Conservation (phyloP, 2,329 filamentous ascomycete genomes). For the Pezicula radicicola region DNA sequence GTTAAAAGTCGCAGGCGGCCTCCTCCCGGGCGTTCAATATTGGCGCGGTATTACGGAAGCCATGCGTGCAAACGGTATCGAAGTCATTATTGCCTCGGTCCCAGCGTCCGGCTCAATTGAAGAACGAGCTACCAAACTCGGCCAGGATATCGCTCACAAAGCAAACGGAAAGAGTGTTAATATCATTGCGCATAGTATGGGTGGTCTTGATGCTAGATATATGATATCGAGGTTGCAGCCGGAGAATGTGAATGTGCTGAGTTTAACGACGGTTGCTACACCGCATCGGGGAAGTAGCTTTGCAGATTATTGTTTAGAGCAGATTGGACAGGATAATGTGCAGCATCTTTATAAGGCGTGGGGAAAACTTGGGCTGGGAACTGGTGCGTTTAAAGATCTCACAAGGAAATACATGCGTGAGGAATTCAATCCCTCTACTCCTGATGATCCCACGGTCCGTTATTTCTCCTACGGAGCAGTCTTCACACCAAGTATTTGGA, state of each 20-base stretch:
- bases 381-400: slow-evolving; percentile 58
- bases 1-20: slow-evolving; percentile 44
- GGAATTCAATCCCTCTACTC: slow-evolving; percentile 56
- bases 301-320: slow-evolving; percentile 50
- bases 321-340: slow-evolving; percentile 43
- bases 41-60: slow-evolving; percentile 63
- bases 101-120: slow-evolving; percentile 60
- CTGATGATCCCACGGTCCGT: slow-evolving; percentile 47
- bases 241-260: slow-evolving; percentile 38
- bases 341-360: slow-evolving; percentile 54
- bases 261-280: slow-evolving; percentile 33
- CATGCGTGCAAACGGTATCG: slow-evolving; percentile 47
- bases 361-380: slow-evolving; percentile 50
- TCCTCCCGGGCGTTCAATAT: slow-evolving; percentile 56
- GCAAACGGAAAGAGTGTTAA: slow-evolving; percentile 61
- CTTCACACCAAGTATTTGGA: slow-evolving; percentile 57
- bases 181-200: slow-evolving; percentile 71
- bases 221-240: slow-evolving; percentile 58
- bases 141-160: slow-evolving; percentile 45
- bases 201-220: slow-evolving; percentile 62
- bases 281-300: slow-evolving; percentile 40
- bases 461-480: slow-evolving; percentile 64
- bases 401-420: slow-evolving; percentile 55
- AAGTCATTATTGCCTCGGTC: slow-evolving; percentile 59
- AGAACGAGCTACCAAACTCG: slow-evolving; percentile 55